These are phyloP conservation scores for Magnusiomyces ingens DNA, from an alignment of 1,139 yeast genomes.

Conservation along the genomic window DNA sequence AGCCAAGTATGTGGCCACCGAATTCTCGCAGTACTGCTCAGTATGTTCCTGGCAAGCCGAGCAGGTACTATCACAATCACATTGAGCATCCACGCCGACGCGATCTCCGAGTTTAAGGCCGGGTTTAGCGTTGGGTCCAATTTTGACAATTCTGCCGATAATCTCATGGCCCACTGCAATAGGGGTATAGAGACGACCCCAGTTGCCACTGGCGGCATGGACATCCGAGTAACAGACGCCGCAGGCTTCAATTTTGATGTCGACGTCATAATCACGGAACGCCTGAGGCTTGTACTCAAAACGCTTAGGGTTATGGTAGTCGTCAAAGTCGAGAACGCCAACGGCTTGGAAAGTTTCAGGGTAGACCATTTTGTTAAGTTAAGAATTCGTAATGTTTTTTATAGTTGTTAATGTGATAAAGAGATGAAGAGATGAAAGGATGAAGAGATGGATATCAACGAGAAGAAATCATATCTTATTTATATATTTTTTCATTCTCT, in stretches of 20 bases:
- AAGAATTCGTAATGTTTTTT: no score
- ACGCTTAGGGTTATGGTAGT: background rate
- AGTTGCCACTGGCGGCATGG: slow-evolving; percentile 40
- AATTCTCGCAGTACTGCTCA: slow-evolving; percentile 46
- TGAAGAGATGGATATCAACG: no score
- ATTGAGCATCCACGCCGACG: slow-evolving; percentile 57
- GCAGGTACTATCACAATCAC: slow-evolving; percentile 45
- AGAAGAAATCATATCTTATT: no score
- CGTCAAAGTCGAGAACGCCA: background rate
- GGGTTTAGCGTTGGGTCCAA: slow-evolving; percentile 42
- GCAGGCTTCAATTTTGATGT: slow-evolving; percentile 43
- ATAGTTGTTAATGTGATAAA: no score
- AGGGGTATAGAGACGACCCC: slow-evolving; percentile 35
- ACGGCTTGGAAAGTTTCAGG: slow-evolving; percentile 1
- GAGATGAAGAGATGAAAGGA: no score
- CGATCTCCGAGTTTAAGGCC: slow-evolving; percentile 43
- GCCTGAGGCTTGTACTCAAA: background rate
- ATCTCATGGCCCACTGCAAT: slow-evolving; percentile 48
- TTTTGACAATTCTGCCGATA: slow-evolving; percentile 46
- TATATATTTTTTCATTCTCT: no score
- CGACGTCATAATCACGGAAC: slow-evolving; percentile 31
- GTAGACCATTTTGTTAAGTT: slow-evolving; percentile 2
- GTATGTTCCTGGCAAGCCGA: slow-evolving; percentile 40
- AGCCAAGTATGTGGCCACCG: slow-evolving; percentile 39
- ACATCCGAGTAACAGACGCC: slow-evolving; percentile 60